Percentiles rank a stretch among this genome's conserved stretches.
phyloP scores from a whole-genome alignment of 305 asterid genomes.

The Withania somnifera region DNA sequence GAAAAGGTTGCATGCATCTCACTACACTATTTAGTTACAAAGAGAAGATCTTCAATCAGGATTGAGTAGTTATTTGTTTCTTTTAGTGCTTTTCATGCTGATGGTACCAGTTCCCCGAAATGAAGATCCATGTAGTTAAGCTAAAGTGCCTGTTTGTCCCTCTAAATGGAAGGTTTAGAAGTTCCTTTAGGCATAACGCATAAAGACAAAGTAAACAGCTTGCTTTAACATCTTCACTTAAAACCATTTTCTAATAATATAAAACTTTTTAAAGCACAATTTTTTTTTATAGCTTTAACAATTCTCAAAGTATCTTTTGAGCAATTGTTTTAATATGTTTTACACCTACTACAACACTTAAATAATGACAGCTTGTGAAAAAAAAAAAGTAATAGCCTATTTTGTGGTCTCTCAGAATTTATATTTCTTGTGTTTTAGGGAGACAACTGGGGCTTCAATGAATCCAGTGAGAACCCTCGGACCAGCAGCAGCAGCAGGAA shows the following conservation, averaged over 20 bases:
- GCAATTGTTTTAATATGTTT: not conserved
- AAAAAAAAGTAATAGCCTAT: not conserved
- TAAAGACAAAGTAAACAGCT: not conserved
- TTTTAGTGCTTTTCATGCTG: not conserved
- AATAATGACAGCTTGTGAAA: not conserved
- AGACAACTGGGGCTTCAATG: conserved; percentile 73
- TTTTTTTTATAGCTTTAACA: not conserved
- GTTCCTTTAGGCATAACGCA: not conserved
- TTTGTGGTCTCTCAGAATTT: not conserved
- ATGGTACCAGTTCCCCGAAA: not conserved
- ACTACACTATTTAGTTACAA: not conserved
- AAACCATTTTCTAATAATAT: not conserved
- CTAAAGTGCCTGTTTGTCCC: not conserved
- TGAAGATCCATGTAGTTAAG: not conserved
- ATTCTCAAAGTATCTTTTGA: not conserved
- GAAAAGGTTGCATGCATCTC: not conserved
- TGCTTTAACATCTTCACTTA: not conserved
- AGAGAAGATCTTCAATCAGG: not conserved
- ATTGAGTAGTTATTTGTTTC: not conserved
- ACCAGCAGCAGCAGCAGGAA: conserved; percentile 68
- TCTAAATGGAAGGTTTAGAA: not conserved
- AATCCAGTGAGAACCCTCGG: conserved; percentile 78
- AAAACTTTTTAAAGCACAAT: not conserved
- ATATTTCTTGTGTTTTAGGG: conserved; percentile 23
- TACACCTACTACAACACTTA: not conserved